Conservation (phyloP, 73 alveolate genomes). For the Tetrahymena borealis region DNA sequence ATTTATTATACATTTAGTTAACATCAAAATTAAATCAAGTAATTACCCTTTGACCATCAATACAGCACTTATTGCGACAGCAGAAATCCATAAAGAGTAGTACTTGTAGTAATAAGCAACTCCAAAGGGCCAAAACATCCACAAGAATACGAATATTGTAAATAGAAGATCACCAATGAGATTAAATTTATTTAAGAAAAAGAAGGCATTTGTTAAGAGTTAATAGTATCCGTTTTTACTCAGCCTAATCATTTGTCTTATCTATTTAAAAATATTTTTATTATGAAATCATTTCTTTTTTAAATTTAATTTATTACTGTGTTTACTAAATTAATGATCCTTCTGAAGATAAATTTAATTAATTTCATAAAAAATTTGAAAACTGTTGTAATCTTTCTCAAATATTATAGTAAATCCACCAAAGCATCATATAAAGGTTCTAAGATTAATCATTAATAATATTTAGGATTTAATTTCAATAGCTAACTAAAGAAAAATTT, state of each 20-base stretch:
- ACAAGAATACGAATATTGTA: background rate
- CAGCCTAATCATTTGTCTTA: background rate
- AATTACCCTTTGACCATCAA: background rate
- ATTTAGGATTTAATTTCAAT: background rate
- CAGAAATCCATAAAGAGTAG: background rate
- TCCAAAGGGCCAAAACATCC: background rate
- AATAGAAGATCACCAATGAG: background rate
- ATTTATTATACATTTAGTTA: background rate
- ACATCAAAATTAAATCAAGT: background rate
- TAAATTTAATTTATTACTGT: background rate
- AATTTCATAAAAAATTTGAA: background rate
- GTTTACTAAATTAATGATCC: background rate
- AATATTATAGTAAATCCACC: background rate
- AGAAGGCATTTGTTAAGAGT: background rate
- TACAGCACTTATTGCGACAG: background rate
- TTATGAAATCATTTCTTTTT: background rate
- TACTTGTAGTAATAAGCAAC: background rate
- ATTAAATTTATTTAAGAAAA: background rate
- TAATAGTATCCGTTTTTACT: background rate
- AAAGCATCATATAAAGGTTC: background rate
- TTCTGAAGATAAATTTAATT: background rate
- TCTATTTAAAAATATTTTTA: background rate
- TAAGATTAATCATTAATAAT: background rate
- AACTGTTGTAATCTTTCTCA: background rate
- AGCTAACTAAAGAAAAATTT: background rate